Evolutionary conservation across 1,284 basidiomycete species (phyloP).

Genomic region (Trichosporon sp.): DNA sequence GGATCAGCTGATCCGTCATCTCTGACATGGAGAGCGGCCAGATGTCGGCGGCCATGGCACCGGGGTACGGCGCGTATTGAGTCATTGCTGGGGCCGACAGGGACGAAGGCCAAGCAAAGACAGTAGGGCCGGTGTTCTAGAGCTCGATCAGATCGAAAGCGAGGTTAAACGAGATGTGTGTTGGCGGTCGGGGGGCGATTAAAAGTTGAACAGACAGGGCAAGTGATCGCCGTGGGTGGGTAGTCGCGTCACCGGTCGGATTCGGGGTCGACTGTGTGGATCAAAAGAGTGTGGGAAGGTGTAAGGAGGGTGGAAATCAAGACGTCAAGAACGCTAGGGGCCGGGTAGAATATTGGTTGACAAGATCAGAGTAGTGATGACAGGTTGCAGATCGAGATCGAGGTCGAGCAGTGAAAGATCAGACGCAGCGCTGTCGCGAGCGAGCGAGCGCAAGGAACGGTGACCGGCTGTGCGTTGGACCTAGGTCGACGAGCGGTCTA

Average conservation of each 20-base stretch:
- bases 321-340: not conserved
- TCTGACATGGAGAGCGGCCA: slow-evolving; percentile 18
- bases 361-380: not conserved
- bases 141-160: not conserved
- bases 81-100: not conserved
- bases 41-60: slow-evolving; percentile 12
- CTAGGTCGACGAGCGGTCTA: not conserved
- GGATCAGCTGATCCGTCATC: slow-evolving; percentile 18
- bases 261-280: not conserved
- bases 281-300: not conserved
- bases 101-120: not conserved
- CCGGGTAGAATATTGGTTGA: not conserved
- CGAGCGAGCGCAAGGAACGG: not conserved
- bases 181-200: not conserved
- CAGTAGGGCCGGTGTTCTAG: not conserved
- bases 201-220: not conserved
- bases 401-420: not conserved
- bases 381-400: not conserved
- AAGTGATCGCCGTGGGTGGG: not conserved
- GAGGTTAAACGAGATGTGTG: not conserved
- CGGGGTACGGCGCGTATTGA: slow-evolving; percentile 18
- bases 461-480: not conserved
- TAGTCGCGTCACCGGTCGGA: not conserved
- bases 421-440: not conserved
- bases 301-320: not conserved